These are phyloP conservation scores for Sclerotinia borealis DNA, from an alignment of 2,329 filamentous ascomycete species.

Conservation along the genomic window DNA sequence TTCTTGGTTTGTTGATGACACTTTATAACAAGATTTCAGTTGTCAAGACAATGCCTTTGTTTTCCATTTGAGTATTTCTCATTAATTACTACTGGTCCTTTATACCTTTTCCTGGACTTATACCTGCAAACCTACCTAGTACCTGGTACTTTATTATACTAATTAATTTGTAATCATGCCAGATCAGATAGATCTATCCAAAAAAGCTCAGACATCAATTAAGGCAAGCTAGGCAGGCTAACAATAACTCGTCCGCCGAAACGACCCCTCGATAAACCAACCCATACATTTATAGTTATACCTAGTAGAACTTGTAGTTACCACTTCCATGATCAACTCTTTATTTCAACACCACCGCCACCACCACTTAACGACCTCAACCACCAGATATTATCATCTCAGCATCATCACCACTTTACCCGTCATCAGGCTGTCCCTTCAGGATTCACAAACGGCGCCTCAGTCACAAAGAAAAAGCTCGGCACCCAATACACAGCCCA, in stretches of 20 bases:
- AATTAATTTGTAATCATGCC: not conserved
- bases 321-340: too few species aligned
- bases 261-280: not conserved
- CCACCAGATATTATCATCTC: not conserved
- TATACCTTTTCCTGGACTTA: too few species aligned
- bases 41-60: not conserved
- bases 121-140: too few species aligned
- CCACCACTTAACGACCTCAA: too few species aligned
- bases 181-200: too few species aligned
- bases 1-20: not conserved
- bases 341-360: not conserved
- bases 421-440: not conserved
- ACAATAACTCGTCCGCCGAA: not conserved
- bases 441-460: slow-evolving; percentile 5
- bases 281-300: too few species aligned
- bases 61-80: too few species aligned
- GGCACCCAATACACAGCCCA: not conserved
- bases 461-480: not conserved
- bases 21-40: not conserved
- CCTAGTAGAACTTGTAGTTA: too few species aligned
- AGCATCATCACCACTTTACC: not conserved
- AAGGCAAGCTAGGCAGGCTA: too few species aligned
- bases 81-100: not conserved
- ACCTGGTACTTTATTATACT: not conserved
- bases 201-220: not conserved